Evolutionary conservation across 2,329 filamentous ascomycete species (phyloP), one percentile per base, ranked within the genome.

Genomic region (Talaromyces sp.): DNA sequence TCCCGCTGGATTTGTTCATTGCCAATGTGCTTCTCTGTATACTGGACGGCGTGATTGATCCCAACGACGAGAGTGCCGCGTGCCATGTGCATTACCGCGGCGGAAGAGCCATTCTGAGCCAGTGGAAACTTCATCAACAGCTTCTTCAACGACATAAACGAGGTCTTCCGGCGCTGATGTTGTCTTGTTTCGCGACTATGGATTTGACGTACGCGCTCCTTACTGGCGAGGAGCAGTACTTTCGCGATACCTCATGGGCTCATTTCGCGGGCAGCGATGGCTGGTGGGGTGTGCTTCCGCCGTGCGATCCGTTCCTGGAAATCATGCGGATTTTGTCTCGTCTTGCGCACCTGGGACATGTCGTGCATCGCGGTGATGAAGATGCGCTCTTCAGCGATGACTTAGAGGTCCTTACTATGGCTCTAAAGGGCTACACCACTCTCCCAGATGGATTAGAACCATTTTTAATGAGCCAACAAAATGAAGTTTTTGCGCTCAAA

Each of bases 1-100:
- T 73, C 1, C 73, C 75, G 10, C 73, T 73, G 0, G 74, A 77
- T 2, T 66, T 81, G 1, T 73, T 82, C 0, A 77, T 81, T 27
- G 79, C 79, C 2, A 80, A 82, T 27, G 71, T 82, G 1, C 68
- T 82, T 0, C 74, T 82, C 0, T 81, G 80, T 65, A 79, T 82
- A 8, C 71, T 79, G 22, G 78, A 79, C 31, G 78, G 78, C 1
- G 77, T 78, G 43, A 71, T 80, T 3, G 77, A 79, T n/a, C 71
- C 71, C 17, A 62, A 67, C n/a, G 69, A 73, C 9, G 69, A 74
- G 6, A 73, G 71, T 0, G 71, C 74, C 0, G 78, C 77, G 0
- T 78, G 76, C 0, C 69, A 72, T 0, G 77, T 76, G 13, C 78
- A 80, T 47, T 71, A 75, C 19, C 71, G 73, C 7, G 78, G 78